Base-by-base conservation (phyloP, 257 asterid genomes). In the Perilla frutescens region DNA sequence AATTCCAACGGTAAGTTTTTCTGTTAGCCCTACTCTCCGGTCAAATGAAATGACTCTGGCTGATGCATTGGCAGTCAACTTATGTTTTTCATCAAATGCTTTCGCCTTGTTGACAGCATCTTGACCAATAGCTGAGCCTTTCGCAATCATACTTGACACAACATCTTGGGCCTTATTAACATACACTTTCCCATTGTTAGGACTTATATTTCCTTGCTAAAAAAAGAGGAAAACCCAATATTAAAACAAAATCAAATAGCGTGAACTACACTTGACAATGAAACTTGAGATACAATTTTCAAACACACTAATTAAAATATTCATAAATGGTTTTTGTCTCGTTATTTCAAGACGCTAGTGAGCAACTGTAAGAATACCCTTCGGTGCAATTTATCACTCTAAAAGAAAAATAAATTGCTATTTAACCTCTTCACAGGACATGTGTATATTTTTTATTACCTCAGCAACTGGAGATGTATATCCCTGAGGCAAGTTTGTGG, bases 61-160 rank as follows among this genome's bases (percentile, higher is more conserved):
- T 74, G 99, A 94, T 77, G 99, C 99, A 84, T 84, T 90, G 77
- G 99, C 99, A 26, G 87, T 86, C 82, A 91, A 79, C 70, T 75
- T 77, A 75, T 90, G 99, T 84, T 88, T 94, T 83, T 94, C 96
- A 84, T 94, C 97, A 81, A 94, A 94, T 77, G 96, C 97, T 81
- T 84, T 94, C 71, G 99, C 99, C 85, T 90, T 91, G 80, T 80
- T 94, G 77, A 94, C 82, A 53, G 97, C 99, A 82, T 91, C 99
- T 79, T 88, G 97, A 69, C 96, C 73, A 31, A 94, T 76, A 74
- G 97, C 96, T 36, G 93, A 91, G 79, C 97, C 93, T 82, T 91
- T 94, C 53, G 99, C 97, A 72, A 94, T 80, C 93, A 94, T 73
- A 82, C 60, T 94, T 14, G 99, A 85, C 40, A 94, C 95, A 59